Evolutionary conservation across 148 eudicot species (phyloP), one percentile per base, ranked within the genome.

Genomic region (Rhododendron williamsianum): DNA sequence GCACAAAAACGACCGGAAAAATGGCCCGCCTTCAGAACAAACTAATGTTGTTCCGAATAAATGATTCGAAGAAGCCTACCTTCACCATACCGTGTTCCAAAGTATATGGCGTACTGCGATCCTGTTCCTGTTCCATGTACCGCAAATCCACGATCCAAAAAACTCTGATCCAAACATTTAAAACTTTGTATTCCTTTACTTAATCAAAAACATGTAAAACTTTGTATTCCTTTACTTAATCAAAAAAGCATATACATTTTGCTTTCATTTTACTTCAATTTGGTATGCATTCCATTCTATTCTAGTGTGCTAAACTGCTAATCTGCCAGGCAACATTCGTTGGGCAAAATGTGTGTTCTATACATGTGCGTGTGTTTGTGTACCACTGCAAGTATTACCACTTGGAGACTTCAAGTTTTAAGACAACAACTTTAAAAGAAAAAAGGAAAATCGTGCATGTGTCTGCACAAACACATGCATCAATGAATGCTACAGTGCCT

Each of bases 381-480:
- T 3, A 52, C 58, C 58, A 52, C 58, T 16, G 19, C 58, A 52
- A 16, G 60, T 15, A 43, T 41, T 77, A 78, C 60, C 9, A 4
- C 41, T 79, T n/a, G 82, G 33, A 25, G 27, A 79, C 81, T 78
- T 78, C 81, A 78, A 12, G 46, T 78, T 78, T 9, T 30, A 78
- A 78, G 51, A 48, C 3, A 48, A 78, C 4, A 12, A 46, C 4
- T 21, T 45, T 46, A 21, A 18, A 25, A 18, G 3, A 41, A 77
- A 21, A 19, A 77, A 8, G 21, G 16, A 48, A 35, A 9, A 46
- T 78, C 18, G 3, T 46, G 49, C 49, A 9, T 46, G 49, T 9
- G 49, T 46, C 49, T 41, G 45, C 45, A 41, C 9, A 46, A 46
- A 46, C 49, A 46, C 9, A 46, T 46, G 49, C 49, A 46, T 46